Base-by-base conservation (phyloP, 2,329 filamentous ascomycete genomes). In the Reticulascus tulasneorum region DNA sequence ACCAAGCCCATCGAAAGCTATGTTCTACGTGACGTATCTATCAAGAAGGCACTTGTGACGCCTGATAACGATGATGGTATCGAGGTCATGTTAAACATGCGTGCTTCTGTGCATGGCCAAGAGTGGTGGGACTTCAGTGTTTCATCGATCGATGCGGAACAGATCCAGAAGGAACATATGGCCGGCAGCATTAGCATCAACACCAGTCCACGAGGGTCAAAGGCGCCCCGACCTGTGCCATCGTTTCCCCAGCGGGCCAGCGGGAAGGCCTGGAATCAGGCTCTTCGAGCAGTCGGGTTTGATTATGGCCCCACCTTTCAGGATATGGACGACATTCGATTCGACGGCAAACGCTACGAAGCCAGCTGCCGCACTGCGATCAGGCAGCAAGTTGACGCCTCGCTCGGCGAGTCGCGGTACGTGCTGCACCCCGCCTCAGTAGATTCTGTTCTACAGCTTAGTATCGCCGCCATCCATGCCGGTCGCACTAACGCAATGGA, bases 331-430 rank as follows among this genome's bases (percentile, higher is more conserved):
- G 39, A 56, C 29, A 49, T 59, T 23, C 46, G 43, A 19, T 50
- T 48, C 28, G 46, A 60, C 27, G 48, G 51, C 11, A 47, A 48
- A 29, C 12, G 19, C 10, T 47, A 54, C 36, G 22, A 53, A 47
- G 56, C 59, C 36, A 31, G 49, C 44, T 45, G 43, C 38, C 26
- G 47, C 27, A 52, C 44, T 22, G 50, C 42, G 15, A 38, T 49
- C 42, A 52, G 44, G 33, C 30, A 39, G 12, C 9, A 27, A 3
- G 47, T 48, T 2, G 46, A 44, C 13, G 34, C 33, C 23, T n/a
- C n/a, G n/a, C n/a, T n/a, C n/a, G 54, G 50, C 13, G 66, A 71
- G 45, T 63, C 60, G 2, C 53, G 59, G 1, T 55, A 66, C 24
- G 42, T 55, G 9, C 40, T 69, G 13, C 66, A 69, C 38, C 66